phyloP scores from a whole-genome alignment of 1,284 basidiomycete species.

The Fomitopsis palustris region DNA sequence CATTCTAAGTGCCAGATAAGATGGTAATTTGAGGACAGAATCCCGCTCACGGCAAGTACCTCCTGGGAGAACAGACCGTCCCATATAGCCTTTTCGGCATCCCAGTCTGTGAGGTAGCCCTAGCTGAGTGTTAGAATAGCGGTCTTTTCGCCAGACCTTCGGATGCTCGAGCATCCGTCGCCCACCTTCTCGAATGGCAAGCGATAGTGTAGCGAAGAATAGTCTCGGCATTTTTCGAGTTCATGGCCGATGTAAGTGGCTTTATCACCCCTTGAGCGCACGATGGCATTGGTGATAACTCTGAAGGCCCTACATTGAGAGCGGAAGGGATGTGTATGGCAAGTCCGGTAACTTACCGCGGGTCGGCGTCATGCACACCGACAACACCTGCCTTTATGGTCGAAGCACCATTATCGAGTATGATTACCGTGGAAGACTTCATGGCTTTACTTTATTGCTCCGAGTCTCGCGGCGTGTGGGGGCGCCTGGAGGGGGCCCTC shows the following conservation, averaged over 20 bases:
- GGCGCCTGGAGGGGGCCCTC: neutral
- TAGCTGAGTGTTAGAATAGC: slow-evolving; percentile 31
- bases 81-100: slow-evolving; percentile 89
- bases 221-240: slow-evolving; percentile 70
- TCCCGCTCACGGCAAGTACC: slow-evolving; percentile 56
- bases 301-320: slow-evolving; percentile 34
- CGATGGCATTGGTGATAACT: slow-evolving; percentile 74
- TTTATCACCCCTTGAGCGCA: slow-evolving; percentile 78
- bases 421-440: slow-evolving; percentile 45
- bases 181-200: slow-evolving; percentile 84
- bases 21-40: neutral
- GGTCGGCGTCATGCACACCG: slow-evolving; percentile 27
- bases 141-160: slow-evolving; percentile 1
- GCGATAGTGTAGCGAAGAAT: slow-evolving; percentile 75
- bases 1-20: neutral
- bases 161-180: neutral
- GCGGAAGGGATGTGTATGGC: neutral
- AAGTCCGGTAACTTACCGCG: slow-evolving; percentile 25
- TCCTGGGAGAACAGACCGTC: slow-evolving; percentile 77
- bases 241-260: slow-evolving; percentile 82
- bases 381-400: slow-evolving; percentile 74
- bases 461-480: neutral
- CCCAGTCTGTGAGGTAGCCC: slow-evolving; percentile 92
- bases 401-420: slow-evolving; percentile 85
- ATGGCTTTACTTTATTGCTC: slow-evolving; percentile 24